Conservation (phyloP, 2,329 filamentous ascomycete species). For the Pseudocercospora fijiensis region DNA sequence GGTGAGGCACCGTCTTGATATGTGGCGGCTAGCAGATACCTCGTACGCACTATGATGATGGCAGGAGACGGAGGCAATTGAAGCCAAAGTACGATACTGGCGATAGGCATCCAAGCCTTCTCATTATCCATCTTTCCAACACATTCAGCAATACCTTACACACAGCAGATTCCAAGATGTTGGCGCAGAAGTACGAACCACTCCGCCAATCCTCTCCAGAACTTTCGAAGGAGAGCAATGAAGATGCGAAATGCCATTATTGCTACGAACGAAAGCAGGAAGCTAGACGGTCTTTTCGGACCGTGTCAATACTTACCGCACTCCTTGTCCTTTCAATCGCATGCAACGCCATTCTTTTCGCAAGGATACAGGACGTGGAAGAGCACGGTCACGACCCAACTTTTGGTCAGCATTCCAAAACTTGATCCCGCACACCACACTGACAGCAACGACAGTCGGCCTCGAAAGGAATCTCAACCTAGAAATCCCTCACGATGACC, state of each 20-base stretch:
- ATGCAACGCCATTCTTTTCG: neutral
- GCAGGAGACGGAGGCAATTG: neutral
- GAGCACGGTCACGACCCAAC: constrained; percentile 7
- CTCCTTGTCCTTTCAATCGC: neutral
- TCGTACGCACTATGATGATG: neutral
- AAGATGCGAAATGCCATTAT: neutral
- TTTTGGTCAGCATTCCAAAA: neutral
- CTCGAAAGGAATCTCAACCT: constrained; percentile 4
- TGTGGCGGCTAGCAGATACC: neutral
- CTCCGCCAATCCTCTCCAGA: neutral
- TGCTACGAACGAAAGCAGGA: neutral
- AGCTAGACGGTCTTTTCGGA: neutral
- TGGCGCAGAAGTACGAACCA: neutral
- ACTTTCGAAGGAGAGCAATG: neutral
- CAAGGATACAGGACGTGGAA: neutral
- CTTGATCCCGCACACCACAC: neutral
- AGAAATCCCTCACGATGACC: constrained; percentile 10
- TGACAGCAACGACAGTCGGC: neutral
- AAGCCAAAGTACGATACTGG: neutral
- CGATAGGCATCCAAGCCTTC: neutral
- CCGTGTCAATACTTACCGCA: neutral
- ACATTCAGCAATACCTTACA: neutral
- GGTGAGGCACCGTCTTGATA: neutral
- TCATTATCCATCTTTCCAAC: neutral
- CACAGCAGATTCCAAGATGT: neutral